Evolutionary conservation across 352 stramenopile genomes (phyloP), one percentile per base, ranked within the genome.

Genomic region (Phytophthora citrophthora): DNA sequence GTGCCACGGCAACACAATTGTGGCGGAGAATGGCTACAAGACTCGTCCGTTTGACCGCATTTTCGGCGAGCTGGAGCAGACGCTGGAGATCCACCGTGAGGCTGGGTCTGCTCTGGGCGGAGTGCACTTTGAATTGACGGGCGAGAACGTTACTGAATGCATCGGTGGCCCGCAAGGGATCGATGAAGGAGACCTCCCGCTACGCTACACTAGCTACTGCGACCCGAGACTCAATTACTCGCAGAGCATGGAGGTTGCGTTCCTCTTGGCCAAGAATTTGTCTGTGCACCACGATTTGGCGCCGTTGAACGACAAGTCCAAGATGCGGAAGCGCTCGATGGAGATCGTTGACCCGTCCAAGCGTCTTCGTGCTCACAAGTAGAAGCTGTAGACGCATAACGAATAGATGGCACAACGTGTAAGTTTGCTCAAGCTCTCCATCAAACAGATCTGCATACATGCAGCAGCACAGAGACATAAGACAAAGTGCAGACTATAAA

Each of bases 111-210:
- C 90, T 55, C 88, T 98, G 23, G 97, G 96, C 32, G 97, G 94
- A 29, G 91, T 98, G 38, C 92, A 99, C 72, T 92, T 99, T 69
- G 97, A 99, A 72, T 96, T 99, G 78, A 99, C 97, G 18, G 97
- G 97, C 43, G 95, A 99, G 71, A 97, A 99, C 83, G 97, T 99
- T 29, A 99, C 97, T 2, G 97, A 99, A 80, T 99, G 97, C 79
- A 98, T 97, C 54, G 97, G 97, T 54, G 97, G 97, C 20, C 86
- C 98, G 1, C 88, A 97, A 58, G 89, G 89, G 56, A 93, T 99
- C 26, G 96, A 90, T 40, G 96, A 98, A 72, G 79, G 90, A 11
- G 95, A 98, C 57, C 80, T 99, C 27, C 86, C 78, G 16, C 76
- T 94, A 61, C 88, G 94, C 56, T 99, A 99, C 90, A 92, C 96